Evolutionary conservation across 2,329 filamentous ascomycete genomes (phyloP).

Genomic region (Penicillium digitatum): DNA sequence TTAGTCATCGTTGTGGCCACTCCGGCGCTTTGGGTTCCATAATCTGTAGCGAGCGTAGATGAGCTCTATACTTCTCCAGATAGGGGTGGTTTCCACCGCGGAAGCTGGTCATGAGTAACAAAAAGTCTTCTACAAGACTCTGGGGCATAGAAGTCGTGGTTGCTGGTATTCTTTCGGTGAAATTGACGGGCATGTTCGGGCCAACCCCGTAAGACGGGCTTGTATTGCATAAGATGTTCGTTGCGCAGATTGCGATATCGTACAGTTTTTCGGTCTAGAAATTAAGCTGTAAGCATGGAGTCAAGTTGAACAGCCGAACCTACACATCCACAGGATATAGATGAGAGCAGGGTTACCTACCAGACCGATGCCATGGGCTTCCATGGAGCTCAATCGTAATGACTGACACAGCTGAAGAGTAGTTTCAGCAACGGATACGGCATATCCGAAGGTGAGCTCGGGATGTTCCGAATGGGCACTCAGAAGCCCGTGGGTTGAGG

Average conservation of each 20-base stretch:
- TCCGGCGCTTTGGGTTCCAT: conserved; percentile 11
- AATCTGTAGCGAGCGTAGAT: conserved; percentile 26
- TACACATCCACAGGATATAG: background rate
- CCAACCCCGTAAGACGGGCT: conserved; percentile 21
- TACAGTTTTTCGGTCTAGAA: conserved; percentile 39
- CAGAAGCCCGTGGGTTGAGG: conserved; percentile 40
- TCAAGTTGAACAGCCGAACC: background rate
- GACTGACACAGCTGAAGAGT: conserved; percentile 35
- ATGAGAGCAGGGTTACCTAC: conserved; percentile 22
- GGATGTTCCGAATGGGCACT: conserved; percentile 33
- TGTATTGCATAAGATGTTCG: conserved; percentile 29
- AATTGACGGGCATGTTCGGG: conserved; percentile 7
- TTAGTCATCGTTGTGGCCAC: conserved; percentile 20
- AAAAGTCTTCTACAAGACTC: conserved; percentile 28
- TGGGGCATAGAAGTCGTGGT: conserved; percentile 17
- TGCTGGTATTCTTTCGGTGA: conserved; percentile 12
- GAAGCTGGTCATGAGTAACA: conserved; percentile 33
- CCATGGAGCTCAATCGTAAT: conserved; percentile 38
- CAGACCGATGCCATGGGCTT: conserved; percentile 42
- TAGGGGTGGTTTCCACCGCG: conserved; percentile 38
- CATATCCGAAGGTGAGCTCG: conserved; percentile 39
- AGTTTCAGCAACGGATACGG: conserved; percentile 34
- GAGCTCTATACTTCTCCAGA: conserved; percentile 31
- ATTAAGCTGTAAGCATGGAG: background rate
- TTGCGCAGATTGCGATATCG: conserved; percentile 36